Percentiles rank a stretch among this genome's conserved stretches.
phyloP scores from a whole-genome alignment of 2,329 filamentous ascomycete species.

The Trichoderma sp. region DNA sequence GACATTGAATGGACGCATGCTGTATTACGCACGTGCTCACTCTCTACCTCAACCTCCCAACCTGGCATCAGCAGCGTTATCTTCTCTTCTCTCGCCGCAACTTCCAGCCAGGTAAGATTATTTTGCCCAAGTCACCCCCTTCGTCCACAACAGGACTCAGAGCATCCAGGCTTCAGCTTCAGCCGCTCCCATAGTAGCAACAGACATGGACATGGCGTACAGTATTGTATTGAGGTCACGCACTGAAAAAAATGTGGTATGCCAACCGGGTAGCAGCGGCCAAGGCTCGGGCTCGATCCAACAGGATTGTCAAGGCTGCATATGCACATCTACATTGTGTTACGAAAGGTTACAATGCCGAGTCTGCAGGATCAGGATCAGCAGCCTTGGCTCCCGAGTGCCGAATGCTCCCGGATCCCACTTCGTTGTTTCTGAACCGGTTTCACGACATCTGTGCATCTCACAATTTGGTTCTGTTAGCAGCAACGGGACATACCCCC shows the following conservation, averaged over 20 bases:
- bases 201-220: neutral
- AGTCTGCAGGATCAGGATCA: neutral
- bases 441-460: neutral
- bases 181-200: neutral
- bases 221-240: neutral
- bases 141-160: neutral
- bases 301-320: neutral
- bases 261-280: neutral
- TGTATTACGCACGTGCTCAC: neutral
- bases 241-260: neutral
- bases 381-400: too few species aligned
- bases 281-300: neutral
- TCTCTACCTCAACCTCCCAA: neutral
- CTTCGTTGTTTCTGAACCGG: neutral
- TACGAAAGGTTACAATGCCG: neutral
- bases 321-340: neutral
- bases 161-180: neutral
- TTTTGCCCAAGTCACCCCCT: neutral
- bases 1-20: neutral
- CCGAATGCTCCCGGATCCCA: neutral
- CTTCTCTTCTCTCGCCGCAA: conserved; percentile 4
- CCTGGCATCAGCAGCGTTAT: neutral
- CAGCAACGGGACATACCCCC: neutral
- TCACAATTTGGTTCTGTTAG: neutral
- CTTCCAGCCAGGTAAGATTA: neutral